These are phyloP conservation scores for Fusarium nelsonii DNA, from an alignment of 2,329 filamentous ascomycete genomes.

Conservation along the genomic window DNA sequence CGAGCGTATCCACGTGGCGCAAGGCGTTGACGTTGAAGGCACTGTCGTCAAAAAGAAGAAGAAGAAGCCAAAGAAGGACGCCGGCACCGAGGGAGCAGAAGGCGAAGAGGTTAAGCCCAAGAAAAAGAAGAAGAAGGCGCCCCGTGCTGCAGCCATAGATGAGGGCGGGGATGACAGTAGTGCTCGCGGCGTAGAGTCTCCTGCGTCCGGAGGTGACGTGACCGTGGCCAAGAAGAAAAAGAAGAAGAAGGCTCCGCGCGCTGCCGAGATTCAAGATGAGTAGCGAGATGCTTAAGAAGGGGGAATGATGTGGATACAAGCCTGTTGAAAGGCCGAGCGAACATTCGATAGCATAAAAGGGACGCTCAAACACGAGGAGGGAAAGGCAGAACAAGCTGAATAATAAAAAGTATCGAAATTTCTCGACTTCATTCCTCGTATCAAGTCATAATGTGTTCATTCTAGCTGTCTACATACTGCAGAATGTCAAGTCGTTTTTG, in stretches of 20 bases:
- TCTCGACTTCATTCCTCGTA: constrained; percentile 9
- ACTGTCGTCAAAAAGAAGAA: constrained; percentile 76
- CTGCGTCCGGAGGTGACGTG: constrained; percentile 38
- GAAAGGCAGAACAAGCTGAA: constrained; percentile 23
- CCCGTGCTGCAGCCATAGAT: constrained; percentile 28
- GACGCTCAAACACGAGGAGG: constrained; percentile 24
- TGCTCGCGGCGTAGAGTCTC: constrained; percentile 33
- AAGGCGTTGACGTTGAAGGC: constrained; percentile 75
- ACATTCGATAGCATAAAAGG: constrained; percentile 25
- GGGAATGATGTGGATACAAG: neutral
- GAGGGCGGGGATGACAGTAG: constrained; percentile 38
- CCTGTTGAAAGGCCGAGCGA: neutral
- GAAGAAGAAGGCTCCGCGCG: constrained; percentile 54
- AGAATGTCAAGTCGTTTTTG: constrained; percentile 3
- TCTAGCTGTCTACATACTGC: constrained; percentile 3
- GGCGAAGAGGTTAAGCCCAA: constrained; percentile 40
- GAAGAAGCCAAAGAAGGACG: constrained; percentile 61
- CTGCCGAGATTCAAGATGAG: constrained; percentile 49
- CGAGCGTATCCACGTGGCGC: constrained; percentile 78
- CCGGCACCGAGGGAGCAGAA: constrained; percentile 21
- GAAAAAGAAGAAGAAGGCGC: constrained; percentile 54
- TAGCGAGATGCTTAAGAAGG: constrained; percentile 2
- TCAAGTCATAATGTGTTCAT: constrained; percentile 9
- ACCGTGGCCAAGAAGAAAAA: constrained; percentile 64
- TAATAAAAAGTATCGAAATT: constrained; percentile 17